Base-by-base conservation (phyloP, 2,329 filamentous ascomycete species). In the Fusarium keratoplasticum region DNA sequence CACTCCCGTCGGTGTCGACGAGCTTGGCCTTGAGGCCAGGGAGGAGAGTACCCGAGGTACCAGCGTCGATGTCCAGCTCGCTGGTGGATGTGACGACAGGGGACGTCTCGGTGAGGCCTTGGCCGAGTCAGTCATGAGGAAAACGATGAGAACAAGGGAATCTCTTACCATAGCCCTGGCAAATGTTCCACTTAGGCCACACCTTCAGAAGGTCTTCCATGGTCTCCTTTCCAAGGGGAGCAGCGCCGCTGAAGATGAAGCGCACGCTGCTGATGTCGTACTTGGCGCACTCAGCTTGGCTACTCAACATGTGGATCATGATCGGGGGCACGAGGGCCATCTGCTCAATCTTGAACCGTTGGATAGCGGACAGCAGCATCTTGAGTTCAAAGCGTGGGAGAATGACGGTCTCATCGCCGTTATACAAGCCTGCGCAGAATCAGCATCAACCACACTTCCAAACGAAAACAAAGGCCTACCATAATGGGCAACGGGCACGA, bases 291-390 rank as follows among this genome's bases (percentile, higher is more conserved):
- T 87, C 76, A 1, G 88, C 80, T 67, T 88, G 86, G 77, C 91
- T 91, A 73, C 92, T 92, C 18, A 91, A 86, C 85, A 96, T 89
- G 69, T 90, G 86, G 71, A 96, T 94, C 71, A 95, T 90, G 78
- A 96, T 94, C 0, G 94, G 94, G 11, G 94, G 94, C 0, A 95
- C 94, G 75, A 96, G 81, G 74, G 88, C 92, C 16, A 96, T 84
- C 47, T 87, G 86, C 61, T 87, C 86, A 76, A 96, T 93, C 81
- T 91, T 92, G 85, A 90, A 92, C 33, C 84, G 87, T 77, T 94
- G 89, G 20, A 96, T 91, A 1, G 91, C 86, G 33, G 85, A 81
- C 16, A 96, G 84, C 67, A 90, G 92, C 2, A 85, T 83, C n/a
- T 87, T 85, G 55, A 96, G 87, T 59, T 96, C 93, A 77, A 96